Conservation (phyloP, 1,139 yeast species). For the Pneumocystis carinii region DNA sequence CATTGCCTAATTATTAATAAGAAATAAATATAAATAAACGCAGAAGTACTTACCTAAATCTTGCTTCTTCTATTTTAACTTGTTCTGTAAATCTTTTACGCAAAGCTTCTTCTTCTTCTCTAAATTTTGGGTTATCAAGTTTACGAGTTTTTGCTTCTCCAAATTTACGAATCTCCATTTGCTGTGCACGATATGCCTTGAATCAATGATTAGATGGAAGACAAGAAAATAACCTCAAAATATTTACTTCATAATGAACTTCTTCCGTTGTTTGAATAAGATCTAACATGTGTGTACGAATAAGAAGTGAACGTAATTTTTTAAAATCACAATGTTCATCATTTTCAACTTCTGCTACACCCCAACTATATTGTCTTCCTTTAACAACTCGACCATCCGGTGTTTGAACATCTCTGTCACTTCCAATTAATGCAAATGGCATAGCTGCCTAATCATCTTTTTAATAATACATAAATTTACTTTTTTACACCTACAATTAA, state of each 20-base stretch:
- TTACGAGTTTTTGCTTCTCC: constrained; percentile 31
- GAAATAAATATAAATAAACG: not conserved
- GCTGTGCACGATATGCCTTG: constrained; percentile 55
- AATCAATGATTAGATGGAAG: not conserved
- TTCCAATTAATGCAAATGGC: constrained; percentile 91
- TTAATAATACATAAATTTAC: not conserved
- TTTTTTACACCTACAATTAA: constrained; percentile 6
- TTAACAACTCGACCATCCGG: constrained; percentile 61
- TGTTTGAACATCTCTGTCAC: constrained; percentile 71
- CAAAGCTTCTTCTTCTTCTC: constrained; percentile 89
- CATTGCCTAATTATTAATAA: not conserved
- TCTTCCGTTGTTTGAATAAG: constrained; percentile 81
- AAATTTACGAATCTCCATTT: constrained; percentile 49
- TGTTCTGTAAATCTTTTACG: constrained; percentile 96
- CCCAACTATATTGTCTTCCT: constrained; percentile 97
- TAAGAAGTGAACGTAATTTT: constrained; percentile 69
- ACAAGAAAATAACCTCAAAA: not conserved
- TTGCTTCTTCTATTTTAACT: constrained; percentile 89
- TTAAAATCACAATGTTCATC: constrained; percentile 92
- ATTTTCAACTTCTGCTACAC: constrained; percentile 90
- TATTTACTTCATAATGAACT: constrained; percentile 51
- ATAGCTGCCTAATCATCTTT: constrained; percentile 32
- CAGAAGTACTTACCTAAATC: constrained; percentile 48
- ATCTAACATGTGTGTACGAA: constrained; percentile 90
- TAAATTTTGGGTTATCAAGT: constrained; percentile 72